A percentile compares a stretch with the other conserved stretches of the same genome.
These are phyloP conservation scores for Fusarium beomiforme DNA, from an alignment of 2,329 filamentous ascomycete species.

Conservation along the genomic window DNA sequence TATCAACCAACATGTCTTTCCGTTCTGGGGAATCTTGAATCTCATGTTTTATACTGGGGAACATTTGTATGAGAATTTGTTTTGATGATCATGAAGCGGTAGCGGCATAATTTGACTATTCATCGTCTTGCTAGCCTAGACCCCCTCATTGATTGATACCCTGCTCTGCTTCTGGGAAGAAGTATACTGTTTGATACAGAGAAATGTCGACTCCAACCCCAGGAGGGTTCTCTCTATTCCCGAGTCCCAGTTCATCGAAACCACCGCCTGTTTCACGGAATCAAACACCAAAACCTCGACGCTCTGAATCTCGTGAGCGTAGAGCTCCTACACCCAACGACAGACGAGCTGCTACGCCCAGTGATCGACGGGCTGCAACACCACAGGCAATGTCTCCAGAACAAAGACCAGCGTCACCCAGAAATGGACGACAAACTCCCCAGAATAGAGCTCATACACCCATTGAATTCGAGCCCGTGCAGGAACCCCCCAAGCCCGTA, in stretches of 20 bases:
- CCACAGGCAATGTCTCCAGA: constrained; percentile 35
- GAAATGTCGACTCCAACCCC: constrained; percentile 54
- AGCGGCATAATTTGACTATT: constrained; percentile 21
- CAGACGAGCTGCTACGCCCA: constrained; percentile 43
- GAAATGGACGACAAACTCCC: constrained; percentile 47
- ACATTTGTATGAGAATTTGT: not conserved
- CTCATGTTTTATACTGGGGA: not conserved
- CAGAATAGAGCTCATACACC: constrained; percentile 47
- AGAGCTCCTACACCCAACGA: constrained; percentile 48
- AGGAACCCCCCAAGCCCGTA: constrained; percentile 39
- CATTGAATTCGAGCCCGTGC: constrained; percentile 47
- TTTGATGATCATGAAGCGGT: constrained; percentile 41
- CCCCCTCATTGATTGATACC: constrained; percentile 23
- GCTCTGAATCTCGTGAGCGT: constrained; percentile 51
- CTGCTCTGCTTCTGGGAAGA: constrained; percentile 42
- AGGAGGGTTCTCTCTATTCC: constrained; percentile 67
- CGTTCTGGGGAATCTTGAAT: not conserved
- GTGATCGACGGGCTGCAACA: constrained; percentile 42
- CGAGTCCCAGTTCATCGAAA: constrained; percentile 57
- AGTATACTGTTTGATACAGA: constrained; percentile 40
- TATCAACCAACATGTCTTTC: constrained; percentile 8
- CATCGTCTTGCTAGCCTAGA: constrained; percentile 18
- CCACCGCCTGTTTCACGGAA: constrained; percentile 48
- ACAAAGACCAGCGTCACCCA: constrained; percentile 35
- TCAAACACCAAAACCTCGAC: constrained; percentile 53